Evolutionary conservation across 2,329 filamentous ascomycete species (phyloP), one percentile per base, ranked within the genome.

Genomic region (Aspergillus fructus): DNA sequence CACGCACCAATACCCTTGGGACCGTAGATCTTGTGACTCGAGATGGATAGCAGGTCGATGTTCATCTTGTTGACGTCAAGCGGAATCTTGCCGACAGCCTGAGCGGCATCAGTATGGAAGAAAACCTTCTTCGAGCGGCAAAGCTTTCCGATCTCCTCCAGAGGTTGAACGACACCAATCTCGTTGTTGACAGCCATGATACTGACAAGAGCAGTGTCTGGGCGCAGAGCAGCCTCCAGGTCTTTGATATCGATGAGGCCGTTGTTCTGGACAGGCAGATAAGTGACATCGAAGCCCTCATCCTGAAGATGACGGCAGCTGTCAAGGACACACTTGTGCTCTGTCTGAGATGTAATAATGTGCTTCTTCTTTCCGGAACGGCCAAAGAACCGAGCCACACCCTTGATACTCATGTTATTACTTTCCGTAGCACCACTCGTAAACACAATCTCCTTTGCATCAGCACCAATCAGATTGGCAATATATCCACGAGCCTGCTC

Each of bases 101-200:
- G 94, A 1, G 94, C 94, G 51, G 84, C 94, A 74, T 99, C 94
- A 23, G 92, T 96, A 78, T 99, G 94, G 85, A 99, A 99, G 78
- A 97, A 99, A 45, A 97, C 82, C 81, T 97, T 97, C 76, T 91
- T 94, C 54, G 86, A 84, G 50, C 94, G 87, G 76, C 94, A 99
- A 13, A 99, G 81, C 76, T 89, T 89, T 69, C 94, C 94, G 72
- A 99, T 99, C 78, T 96, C 86, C 67, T 91, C 90, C 58, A 99
- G 78, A 1, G 94, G 94, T 76, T 99, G 94, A 58, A 99, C 96
- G n/a, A 99, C 94, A 70, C 94, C 94, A 68, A 99, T 97, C 78
- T 99, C 94, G 75, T 99, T 99, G 81, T 99, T 99, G 69, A 99
- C 94, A 1, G 94, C 88, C 94, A 99, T 99, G 76, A 99, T 90